phyloP scores from a whole-genome alignment of 805 yeast genomes.

The Allodekkera sacchari region DNA sequence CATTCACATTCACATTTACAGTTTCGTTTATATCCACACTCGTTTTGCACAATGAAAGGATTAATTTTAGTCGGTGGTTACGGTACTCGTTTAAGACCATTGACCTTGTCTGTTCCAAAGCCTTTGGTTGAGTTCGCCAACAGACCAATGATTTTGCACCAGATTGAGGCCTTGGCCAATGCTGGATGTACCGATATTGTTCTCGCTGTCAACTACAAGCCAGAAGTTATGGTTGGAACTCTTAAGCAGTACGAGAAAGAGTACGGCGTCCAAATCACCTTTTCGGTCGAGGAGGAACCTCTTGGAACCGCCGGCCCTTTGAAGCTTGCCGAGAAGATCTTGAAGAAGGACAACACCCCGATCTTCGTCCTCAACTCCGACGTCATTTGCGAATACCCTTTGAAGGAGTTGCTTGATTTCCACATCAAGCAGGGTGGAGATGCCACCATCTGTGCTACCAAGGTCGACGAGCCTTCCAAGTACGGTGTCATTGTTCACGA shows the following conservation, averaged over 20 bases:
- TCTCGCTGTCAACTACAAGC: slow-evolving; percentile 97
- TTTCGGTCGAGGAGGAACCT: slow-evolving; percentile 98
- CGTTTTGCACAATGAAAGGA: slow-evolving; percentile 62
- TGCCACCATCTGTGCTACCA: slow-evolving; percentile 98
- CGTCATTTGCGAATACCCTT: slow-evolving; percentile 98
- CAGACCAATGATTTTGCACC: slow-evolving; percentile 98
- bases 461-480: slow-evolving; percentile 98
- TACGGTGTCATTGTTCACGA: slow-evolving; percentile 99
- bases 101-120: slow-evolving; percentile 90
- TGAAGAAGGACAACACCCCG: slow-evolving; percentile 92
- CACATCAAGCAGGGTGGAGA: slow-evolving; percentile 94
- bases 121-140: slow-evolving; percentile 97
- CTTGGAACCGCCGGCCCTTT: slow-evolving; percentile 99
- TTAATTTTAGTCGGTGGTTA: slow-evolving; percentile 98
- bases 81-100: slow-evolving; percentile 99
- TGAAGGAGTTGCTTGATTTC: slow-evolving; percentile 83
- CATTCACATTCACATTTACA: not conserved
- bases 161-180: slow-evolving; percentile 93
- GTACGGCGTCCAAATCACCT: slow-evolving; percentile 91
- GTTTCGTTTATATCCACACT: slow-evolving; percentile 4
- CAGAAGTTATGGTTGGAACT: slow-evolving; percentile 97
- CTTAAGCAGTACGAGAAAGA: slow-evolving; percentile 88
- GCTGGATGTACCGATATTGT: slow-evolving; percentile 99
- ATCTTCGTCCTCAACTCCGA: slow-evolving; percentile 97
- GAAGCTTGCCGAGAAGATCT: slow-evolving; percentile 88